phyloP scores from a whole-genome alignment of 768 basidiomycete genomes.

The Collybia nuda region DNA sequence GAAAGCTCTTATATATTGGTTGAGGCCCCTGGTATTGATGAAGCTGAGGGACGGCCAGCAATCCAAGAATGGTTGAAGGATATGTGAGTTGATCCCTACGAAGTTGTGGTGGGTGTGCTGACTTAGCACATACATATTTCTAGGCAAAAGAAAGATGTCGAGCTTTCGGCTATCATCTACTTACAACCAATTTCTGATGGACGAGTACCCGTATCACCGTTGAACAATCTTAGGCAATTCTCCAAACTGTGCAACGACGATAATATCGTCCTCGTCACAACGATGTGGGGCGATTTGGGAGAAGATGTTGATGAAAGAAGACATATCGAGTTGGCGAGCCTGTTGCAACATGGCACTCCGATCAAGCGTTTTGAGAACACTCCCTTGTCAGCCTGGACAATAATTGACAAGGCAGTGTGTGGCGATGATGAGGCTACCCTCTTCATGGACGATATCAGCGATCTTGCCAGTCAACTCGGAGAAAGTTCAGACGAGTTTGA shows the following conservation, averaged over 20 bases:
- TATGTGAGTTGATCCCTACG: background rate
- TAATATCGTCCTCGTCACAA: slow-evolving; percentile 44
- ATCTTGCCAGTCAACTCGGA: too few relatives aligned
- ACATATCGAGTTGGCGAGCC: too few relatives aligned
- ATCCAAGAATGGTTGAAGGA: slow-evolving; percentile 2
- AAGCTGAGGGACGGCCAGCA: slow-evolving; percentile 3
- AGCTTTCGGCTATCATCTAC: slow-evolving; percentile 18
- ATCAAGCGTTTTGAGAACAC: too few relatives aligned
- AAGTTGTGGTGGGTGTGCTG: background rate
- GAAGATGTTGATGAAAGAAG: too few relatives aligned
- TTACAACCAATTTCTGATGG: slow-evolving; percentile 22
- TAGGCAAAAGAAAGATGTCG: background rate
- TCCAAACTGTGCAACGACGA: slow-evolving; percentile 39
- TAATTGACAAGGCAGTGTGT: too few relatives aligned
- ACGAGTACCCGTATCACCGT: slow-evolving; percentile 35
- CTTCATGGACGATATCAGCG: too few relatives aligned
- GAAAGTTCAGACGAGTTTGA: too few relatives aligned
- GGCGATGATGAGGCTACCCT: too few relatives aligned
- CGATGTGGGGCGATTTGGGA: slow-evolving; percentile 30
- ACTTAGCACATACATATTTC: too few relatives aligned
- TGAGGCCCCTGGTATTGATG: slow-evolving; percentile 9
- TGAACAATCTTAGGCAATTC: slow-evolving; percentile 43
- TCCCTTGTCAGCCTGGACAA: too few relatives aligned
- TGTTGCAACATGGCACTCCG: too few relatives aligned
- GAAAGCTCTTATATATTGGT: background rate